Base-by-base conservation (phyloP, 805 yeast species). In the Cyberlindnera nakhonratchasimensis region DNA sequence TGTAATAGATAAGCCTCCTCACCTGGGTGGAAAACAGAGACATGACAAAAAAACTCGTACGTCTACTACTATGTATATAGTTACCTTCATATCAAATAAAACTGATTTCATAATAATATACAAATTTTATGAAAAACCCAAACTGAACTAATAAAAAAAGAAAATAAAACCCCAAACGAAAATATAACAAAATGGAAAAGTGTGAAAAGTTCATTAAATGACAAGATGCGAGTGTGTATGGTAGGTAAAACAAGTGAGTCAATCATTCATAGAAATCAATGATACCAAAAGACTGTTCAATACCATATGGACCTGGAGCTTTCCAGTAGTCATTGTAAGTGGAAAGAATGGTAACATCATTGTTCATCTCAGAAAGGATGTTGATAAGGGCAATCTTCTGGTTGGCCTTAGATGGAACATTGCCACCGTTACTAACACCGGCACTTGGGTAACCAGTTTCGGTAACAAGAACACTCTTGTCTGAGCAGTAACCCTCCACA, bases 251-350 rank as follows among this genome's bases (percentile, higher is more conserved):
- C 21, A 28, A 11, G 9, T 13, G 23, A 18, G 5, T 23, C 37
- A 19, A 31, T 38, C 39, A 42, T 24, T 53, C 47, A 29, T 47
- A 51, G 34, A 57, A 36, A 34, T 55, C 51, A 43, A 75, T 69
- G 49, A 78, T 69, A 56, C 97, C 97, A 55, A 90, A 90, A 39
- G 78, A 79, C 66, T 87, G 96, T 66, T 90, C 97, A 58, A 90
- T 80, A 48, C 82, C 85, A 61, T 86, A 83, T 3, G 73, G 70
- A 45, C 97, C 96, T 19, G 96, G 89, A 10, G 58, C 55, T 61
- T 90, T 90, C 97, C 97, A 90, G 64, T 65, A 71, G 63, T 90
- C 97, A 57, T 90, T 70, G 64, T 66, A 88, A n/a, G 89, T 80
- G 17, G 95, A 79, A 57, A 90, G 71, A 45, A 90, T 74, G 4